Percentiles rank a stretch among this genome's conserved stretches.
Evolutionary conservation across 2,329 filamentous ascomycete genomes (phyloP).

Genomic region (Botryosphaeria dothidea): DNA sequence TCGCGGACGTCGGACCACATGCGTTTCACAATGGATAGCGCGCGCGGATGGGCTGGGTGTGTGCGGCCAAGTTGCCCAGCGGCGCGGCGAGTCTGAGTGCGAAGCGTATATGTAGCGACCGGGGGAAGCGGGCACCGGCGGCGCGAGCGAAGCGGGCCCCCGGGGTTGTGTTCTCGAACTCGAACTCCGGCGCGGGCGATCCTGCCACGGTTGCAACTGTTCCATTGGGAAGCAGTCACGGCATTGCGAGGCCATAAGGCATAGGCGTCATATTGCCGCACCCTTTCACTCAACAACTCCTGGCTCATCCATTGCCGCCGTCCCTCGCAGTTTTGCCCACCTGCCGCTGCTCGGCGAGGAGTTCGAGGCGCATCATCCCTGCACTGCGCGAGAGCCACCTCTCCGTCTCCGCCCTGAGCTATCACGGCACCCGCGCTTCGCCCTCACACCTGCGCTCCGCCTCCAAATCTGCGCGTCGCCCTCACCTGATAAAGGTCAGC

Average conservation of each 20-base stretch:
- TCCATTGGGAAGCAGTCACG: background rate
- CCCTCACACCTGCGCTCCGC: background rate
- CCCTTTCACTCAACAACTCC: slow-evolving; percentile 1
- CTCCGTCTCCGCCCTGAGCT: slow-evolving; percentile 8
- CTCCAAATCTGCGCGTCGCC: background rate
- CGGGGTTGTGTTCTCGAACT: background rate
- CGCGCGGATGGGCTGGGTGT: background rate
- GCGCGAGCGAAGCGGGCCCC: background rate
- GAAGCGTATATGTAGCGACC: background rate
- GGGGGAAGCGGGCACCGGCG: background rate
- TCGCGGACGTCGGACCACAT: background rate
- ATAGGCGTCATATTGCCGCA: no score
- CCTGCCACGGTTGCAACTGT: background rate
- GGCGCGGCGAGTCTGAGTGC: background rate
- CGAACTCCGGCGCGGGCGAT: background rate
- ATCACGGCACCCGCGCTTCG: background rate
- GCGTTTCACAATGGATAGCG: background rate
- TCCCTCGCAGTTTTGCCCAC: background rate
- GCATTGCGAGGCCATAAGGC: background rate
- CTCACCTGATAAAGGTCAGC: background rate
- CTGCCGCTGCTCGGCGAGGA: slow-evolving; percentile 3
- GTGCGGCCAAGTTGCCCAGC: background rate
- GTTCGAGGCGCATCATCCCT: slow-evolving; percentile 10
- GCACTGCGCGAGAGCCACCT: slow-evolving; percentile 4
- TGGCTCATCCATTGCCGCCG: slow-evolving; percentile 1